Evolutionary conservation across 2,329 filamentous ascomycete genomes (phyloP), one percentile per base, ranked within the genome.

Genomic region (Colletotrichum limetticola): DNA sequence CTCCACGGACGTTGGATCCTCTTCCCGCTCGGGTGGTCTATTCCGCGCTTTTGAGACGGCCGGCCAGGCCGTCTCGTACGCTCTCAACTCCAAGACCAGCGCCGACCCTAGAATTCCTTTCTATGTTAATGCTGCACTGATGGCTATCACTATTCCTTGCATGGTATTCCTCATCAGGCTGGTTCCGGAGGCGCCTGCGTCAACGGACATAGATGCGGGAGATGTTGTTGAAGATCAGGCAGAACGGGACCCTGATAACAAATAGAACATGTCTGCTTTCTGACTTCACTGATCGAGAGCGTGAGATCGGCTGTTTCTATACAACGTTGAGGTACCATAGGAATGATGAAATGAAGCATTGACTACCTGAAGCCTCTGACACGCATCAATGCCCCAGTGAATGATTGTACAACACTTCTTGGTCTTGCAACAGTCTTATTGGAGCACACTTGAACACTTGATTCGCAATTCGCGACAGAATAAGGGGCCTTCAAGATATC

Each of bases 1-100:
- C 26, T 80, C 81, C 2, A 80, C 78, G 0, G 80, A 83, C 26
- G 77, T 82, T 1, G 78, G 80, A 52, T 75, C 77, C 5, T 79
- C 77, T 5, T 76, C 80, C 6, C 76, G 79, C 22, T 78, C 78
- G 0, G 79, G 80, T 4, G 79, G 80, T 22, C 30, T 79, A 42
- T 79, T 79, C 71, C 77, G 78, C 2, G 77, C 78, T 22, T 79
- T 77, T 19, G 78, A 79, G 53, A 79, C 78, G 0, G 76, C 75
- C 2, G 79, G 79, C n/a, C 79, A 80, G 63, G 78, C 79, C 2
- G 76, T 79, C 4, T 79, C 79, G 1, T 80, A 80, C 26, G 76
- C 76, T 0, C 77, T 80, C 60, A 80, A 80, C 68, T 79, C 79
- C 0, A 75, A 75, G 42, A 57, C 66, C 2, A 52, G 69, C 22